Evolutionary conservation across 129 eudicot genomes (phyloP).

Genomic region (Cynara cardunculus): DNA sequence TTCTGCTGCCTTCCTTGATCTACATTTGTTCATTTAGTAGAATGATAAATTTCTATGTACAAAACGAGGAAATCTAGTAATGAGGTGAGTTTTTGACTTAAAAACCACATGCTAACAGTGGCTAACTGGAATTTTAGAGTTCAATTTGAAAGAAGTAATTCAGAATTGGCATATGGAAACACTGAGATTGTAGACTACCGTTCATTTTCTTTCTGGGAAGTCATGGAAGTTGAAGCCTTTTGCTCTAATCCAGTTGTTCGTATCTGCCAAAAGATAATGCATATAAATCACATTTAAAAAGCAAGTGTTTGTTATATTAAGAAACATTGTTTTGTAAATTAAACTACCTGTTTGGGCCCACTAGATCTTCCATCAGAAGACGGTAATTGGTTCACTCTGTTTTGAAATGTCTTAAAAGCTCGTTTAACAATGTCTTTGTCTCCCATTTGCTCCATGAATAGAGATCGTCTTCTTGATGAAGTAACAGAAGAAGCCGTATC

Average conservation of each 20-base stretch:
- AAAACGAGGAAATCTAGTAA: neutral
- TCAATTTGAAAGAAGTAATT: neutral
- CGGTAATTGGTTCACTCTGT: constrained; percentile 43
- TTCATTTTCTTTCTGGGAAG: constrained; percentile 52
- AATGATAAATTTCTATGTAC: neutral
- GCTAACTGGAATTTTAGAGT: neutral
- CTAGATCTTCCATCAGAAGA: constrained; percentile 32
- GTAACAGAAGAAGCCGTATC: constrained; percentile 43
- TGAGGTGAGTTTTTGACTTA: neutral
- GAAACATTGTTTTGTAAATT: neutral
- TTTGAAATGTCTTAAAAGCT: constrained; percentile 83
- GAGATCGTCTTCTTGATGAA: constrained; percentile 52
- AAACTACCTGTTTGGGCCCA: constrained; percentile 50
- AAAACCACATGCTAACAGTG: neutral
- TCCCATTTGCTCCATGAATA: constrained; percentile 95
- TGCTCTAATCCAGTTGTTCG: constrained; percentile 37
- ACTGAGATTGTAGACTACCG: constrained; percentile 40
- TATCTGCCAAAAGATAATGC: constrained; percentile 29
- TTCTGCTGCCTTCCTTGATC: constrained; percentile 50
- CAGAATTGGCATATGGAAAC: neutral
- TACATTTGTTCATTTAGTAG: constrained; percentile 15
- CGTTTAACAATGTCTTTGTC: constrained; percentile 90
- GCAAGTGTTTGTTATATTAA: neutral
- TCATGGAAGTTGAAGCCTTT: constrained; percentile 38
- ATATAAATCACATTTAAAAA: neutral